Conservation (phyloP, 441 rosid genomes). For the Populus hybrid region DNA sequence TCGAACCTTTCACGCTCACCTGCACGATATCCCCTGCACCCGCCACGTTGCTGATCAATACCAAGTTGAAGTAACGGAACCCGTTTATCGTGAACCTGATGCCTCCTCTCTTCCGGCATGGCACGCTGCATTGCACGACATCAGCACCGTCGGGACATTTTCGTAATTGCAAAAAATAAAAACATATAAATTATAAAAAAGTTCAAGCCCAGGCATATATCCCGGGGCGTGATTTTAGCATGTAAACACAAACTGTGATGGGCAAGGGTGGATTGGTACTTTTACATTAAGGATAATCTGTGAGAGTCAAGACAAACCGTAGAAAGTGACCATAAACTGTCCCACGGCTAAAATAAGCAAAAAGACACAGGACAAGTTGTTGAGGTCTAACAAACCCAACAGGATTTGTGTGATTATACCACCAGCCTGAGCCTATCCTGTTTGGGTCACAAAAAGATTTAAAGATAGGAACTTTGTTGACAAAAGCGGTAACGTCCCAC, state of each 20-base stretch:
- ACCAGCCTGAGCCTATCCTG: neutral
- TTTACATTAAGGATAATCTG: neutral
- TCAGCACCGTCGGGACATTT: neutral
- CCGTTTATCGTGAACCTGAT: slow-evolving; percentile 72
- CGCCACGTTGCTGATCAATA: slow-evolving; percentile 64
- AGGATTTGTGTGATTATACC: neutral
- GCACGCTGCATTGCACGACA: slow-evolving; percentile 38
- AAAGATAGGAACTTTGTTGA: neutral
- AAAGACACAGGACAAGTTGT: neutral
- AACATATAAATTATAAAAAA: neutral
- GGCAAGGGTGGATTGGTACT: neutral
- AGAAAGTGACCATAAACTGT: slow-evolving; percentile 14
- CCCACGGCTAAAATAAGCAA: neutral
- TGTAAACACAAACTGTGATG: neutral
- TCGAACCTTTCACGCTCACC: slow-evolving; percentile 59
- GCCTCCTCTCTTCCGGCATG: slow-evolving; percentile 69
- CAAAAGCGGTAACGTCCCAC: neutral
- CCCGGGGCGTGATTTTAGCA: slow-evolving; percentile 21
- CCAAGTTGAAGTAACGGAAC: slow-evolving; percentile 73
- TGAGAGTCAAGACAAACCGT: neutral
- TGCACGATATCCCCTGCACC: slow-evolving; percentile 61
- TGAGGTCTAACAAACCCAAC: neutral
- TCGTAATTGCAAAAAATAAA: neutral
- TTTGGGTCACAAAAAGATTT: neutral
- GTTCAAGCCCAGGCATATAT: neutral